These are phyloP conservation scores for Paecilomyces sp. DNA, from an alignment of 2,329 filamentous ascomycete genomes.

Conservation along the genomic window DNA sequence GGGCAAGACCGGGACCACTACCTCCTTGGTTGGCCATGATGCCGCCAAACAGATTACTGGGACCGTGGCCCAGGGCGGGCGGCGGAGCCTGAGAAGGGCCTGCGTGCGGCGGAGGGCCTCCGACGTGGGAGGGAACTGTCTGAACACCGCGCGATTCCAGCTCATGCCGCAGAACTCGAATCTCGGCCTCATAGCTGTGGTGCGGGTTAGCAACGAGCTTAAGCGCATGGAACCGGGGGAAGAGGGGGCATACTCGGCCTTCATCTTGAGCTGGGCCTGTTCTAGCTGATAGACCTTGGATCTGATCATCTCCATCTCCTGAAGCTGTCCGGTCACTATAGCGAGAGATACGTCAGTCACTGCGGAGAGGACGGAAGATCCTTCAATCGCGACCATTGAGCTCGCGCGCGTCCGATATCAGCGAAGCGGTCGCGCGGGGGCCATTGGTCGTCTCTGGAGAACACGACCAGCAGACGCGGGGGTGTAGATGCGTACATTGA, in stretches of 20 bases:
- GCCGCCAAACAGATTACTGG: slow-evolving; percentile 84
- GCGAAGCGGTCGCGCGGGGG: not conserved
- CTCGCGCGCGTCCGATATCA: slow-evolving; percentile 1
- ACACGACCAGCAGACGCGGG: not conserved
- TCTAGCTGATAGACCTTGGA: slow-evolving; percentile 92
- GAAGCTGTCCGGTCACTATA: slow-evolving; percentile 79
- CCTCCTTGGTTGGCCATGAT: slow-evolving; percentile 91
- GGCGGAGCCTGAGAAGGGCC: slow-evolving; percentile 79
- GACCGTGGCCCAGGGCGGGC: slow-evolving; percentile 76
- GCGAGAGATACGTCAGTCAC: slow-evolving; percentile 17
- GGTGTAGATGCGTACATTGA: slow-evolving; percentile 63
- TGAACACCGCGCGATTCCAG: slow-evolving; percentile 65
- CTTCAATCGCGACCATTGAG: slow-evolving; percentile 7
- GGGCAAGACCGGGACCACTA: slow-evolving; percentile 75
- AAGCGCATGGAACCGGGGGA: not conserved
- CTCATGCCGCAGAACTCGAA: slow-evolving; percentile 77
- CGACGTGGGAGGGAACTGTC: slow-evolving; percentile 60
- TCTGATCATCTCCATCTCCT: slow-evolving; percentile 90
- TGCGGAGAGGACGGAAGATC: slow-evolving; percentile 10
- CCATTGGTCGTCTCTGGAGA: not conserved
- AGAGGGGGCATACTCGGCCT: slow-evolving; percentile 67
- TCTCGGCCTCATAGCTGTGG: slow-evolving; percentile 84
- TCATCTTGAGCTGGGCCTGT: slow-evolving; percentile 78
- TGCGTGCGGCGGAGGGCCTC: slow-evolving; percentile 66
- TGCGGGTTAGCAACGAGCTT: not conserved